Percentiles rank a stretch among this genome's conserved stretches.
These are phyloP conservation scores for Fraxinus angustifolia DNA, from an alignment of 305 asterid genomes.

Conservation along the genomic window DNA sequence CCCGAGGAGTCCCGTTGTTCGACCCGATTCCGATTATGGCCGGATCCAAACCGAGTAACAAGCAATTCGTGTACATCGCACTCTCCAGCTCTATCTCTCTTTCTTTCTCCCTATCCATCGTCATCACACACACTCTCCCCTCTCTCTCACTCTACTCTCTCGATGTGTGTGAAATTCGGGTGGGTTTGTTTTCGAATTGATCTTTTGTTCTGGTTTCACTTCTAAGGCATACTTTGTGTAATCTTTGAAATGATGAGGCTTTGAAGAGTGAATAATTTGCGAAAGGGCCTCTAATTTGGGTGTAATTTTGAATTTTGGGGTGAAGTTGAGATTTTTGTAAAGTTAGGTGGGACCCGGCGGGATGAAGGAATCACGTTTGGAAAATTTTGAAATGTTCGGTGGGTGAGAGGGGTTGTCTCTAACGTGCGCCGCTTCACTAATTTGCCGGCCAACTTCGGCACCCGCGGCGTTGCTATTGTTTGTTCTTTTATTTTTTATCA, in stretches of 20 bases:
- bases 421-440: slow-evolving; percentile 46
- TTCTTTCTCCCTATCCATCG: slow-evolving; percentile 99
- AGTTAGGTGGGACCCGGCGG: slow-evolving; percentile 35
- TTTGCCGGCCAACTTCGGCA: slow-evolving; percentile 47
- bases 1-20: slow-evolving; percentile 76
- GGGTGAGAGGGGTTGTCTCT: slow-evolving; percentile 26
- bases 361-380: slow-evolving; percentile 27
- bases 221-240: slow-evolving; percentile 18
- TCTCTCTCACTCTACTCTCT: slow-evolving; percentile 17
- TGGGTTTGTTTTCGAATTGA: slow-evolving; percentile 38
- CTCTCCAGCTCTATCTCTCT: slow-evolving; percentile 98
- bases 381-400: slow-evolving; percentile 35
- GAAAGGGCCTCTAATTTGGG: slow-evolving; percentile 8
- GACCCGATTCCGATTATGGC: slow-evolving; percentile 80
- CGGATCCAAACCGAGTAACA: slow-evolving; percentile 95
- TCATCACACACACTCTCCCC: slow-evolving; percentile 55
- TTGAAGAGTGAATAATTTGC: slow-evolving; percentile 28
- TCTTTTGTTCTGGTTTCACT: slow-evolving; percentile 28
- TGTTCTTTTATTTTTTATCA: neutral
- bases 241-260: slow-evolving; percentile 29
- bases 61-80: slow-evolving; percentile 99
- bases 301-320: slow-evolving; percentile 19
- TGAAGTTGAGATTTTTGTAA: neutral
- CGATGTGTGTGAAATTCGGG: slow-evolving; percentile 26
- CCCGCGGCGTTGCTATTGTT: neutral